A percentile compares a stretch with the other conserved stretches of the same genome.
Conservation (phyloP, 129 eudicot genomes). For the Kitagawia praeruptora region DNA sequence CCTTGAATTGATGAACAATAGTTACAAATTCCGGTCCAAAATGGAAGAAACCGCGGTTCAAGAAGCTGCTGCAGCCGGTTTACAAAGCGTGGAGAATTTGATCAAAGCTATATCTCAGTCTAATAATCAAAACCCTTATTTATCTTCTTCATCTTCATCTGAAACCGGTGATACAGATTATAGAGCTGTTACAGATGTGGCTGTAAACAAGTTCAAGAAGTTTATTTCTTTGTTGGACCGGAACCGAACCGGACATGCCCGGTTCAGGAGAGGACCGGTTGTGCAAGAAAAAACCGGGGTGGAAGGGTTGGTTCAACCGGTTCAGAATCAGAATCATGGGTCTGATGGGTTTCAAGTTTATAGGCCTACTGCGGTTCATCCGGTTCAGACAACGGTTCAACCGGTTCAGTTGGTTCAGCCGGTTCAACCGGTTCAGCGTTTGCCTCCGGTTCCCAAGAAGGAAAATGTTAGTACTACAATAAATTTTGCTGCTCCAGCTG, state of each 20-base stretch:
- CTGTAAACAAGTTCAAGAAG: constrained; percentile 69
- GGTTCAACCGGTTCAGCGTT: constrained; percentile 57
- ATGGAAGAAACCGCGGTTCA: constrained; percentile 67
- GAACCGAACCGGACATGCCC: constrained; percentile 85
- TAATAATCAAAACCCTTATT: constrained; percentile 5
- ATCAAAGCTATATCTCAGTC: constrained; percentile 51
- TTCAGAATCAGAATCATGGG: not conserved
- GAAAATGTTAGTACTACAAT: constrained; percentile 52
- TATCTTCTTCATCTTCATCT: not conserved
- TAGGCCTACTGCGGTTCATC: constrained; percentile 22
- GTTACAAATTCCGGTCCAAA: constrained; percentile 23
- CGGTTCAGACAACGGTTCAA: not conserved
- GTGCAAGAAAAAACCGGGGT: not conserved
- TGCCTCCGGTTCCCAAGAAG: constrained; percentile 55
- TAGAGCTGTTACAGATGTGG: constrained; percentile 70
- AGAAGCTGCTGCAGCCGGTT: constrained; percentile 88
- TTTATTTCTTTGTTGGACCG: constrained; percentile 79
- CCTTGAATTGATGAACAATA: constrained; percentile 55
- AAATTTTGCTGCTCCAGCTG: constrained; percentile 39
- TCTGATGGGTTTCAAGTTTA: constrained; percentile 8
- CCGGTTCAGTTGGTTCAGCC: constrained; percentile 57
- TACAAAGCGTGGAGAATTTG: constrained; percentile 79
- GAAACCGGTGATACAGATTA: constrained; percentile 31
- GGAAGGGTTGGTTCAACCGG: not conserved
- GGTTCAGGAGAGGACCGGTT: constrained; percentile 85